phyloP scores from a whole-genome alignment of 805 yeast genomes.

The Suhomyces emberorum region DNA sequence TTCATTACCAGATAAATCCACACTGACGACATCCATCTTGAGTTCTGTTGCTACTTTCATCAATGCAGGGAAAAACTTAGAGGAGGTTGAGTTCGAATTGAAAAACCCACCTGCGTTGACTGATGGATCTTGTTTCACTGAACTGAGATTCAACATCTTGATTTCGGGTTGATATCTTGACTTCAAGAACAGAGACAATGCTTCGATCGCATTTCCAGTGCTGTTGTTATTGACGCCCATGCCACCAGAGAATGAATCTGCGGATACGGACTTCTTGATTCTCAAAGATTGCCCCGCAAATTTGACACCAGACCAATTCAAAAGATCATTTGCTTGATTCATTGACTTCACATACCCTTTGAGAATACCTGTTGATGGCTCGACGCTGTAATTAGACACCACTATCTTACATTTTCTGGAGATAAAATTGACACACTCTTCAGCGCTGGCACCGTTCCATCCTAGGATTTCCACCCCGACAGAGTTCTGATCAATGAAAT shows the following conservation, averaged over 20 bases:
- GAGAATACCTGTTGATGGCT: slow-evolving; percentile 47
- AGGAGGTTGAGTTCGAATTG: slow-evolving; percentile 53
- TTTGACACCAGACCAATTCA: slow-evolving; percentile 68
- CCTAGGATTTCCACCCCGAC: slow-evolving; percentile 63
- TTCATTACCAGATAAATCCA: slow-evolving; percentile 61
- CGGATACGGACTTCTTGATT: slow-evolving; percentile 38
- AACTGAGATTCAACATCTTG: slow-evolving; percentile 67
- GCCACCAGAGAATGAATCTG: slow-evolving; percentile 14
- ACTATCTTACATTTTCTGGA: slow-evolving; percentile 61
- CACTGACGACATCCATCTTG: slow-evolving; percentile 60
- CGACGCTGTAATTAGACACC: slow-evolving; percentile 51
- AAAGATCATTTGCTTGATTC: slow-evolving; percentile 56
- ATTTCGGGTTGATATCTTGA: slow-evolving; percentile 63
- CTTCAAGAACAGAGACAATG: slow-evolving; percentile 57
- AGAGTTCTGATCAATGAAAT: slow-evolving; percentile 29
- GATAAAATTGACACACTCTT: slow-evolving; percentile 66
- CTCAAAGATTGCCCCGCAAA: slow-evolving; percentile 73
- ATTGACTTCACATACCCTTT: slow-evolving; percentile 55
- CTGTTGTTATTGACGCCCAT: slow-evolving; percentile 8
- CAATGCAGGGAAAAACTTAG: slow-evolving; percentile 87
- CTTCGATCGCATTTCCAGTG: slow-evolving; percentile 50
- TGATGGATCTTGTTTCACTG: slow-evolving; percentile 60
- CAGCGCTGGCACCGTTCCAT: slow-evolving; percentile 77
- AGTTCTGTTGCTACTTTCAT: slow-evolving; percentile 69
- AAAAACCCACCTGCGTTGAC: slow-evolving; percentile 64